These are phyloP conservation scores for Botrytis cinerea DNA, from an alignment of 2,329 filamentous ascomycete genomes.

Conservation along the genomic window DNA sequence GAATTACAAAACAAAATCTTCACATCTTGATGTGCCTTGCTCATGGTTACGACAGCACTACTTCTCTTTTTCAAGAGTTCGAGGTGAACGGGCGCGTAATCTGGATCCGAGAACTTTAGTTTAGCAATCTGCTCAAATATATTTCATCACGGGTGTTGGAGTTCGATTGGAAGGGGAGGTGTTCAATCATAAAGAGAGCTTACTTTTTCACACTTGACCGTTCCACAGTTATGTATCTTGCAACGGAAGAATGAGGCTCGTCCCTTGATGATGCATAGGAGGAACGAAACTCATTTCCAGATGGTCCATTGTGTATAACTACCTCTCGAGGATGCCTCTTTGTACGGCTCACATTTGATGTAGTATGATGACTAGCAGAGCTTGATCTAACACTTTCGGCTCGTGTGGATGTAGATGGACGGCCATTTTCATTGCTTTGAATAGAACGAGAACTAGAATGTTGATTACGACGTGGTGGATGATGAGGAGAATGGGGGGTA, in stretches of 20 bases:
- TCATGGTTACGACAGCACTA: neutral
- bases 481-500: no score
- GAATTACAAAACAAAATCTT: neutral
- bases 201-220: neutral
- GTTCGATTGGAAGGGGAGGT: neutral
- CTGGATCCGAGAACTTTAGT: neutral
- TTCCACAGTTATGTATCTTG: neutral
- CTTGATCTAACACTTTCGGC: neutral
- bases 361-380: neutral
- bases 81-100: accelerated
- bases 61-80: neutral
- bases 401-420: neutral
- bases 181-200: accelerated
- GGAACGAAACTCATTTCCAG: neutral
- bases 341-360: neutral
- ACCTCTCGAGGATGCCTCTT: neutral
- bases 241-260: neutral
- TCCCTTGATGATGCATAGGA: neutral
- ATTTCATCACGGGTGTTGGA: neutral
- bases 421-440: neutral
- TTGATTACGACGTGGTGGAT: neutral
- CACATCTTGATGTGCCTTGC: neutral
- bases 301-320: neutral
- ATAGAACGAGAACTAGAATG: neutral
- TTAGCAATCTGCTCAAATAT: accelerated